Conservation (phyloP, 257 asterid species). For the Solanum lycopersicoides region DNA sequence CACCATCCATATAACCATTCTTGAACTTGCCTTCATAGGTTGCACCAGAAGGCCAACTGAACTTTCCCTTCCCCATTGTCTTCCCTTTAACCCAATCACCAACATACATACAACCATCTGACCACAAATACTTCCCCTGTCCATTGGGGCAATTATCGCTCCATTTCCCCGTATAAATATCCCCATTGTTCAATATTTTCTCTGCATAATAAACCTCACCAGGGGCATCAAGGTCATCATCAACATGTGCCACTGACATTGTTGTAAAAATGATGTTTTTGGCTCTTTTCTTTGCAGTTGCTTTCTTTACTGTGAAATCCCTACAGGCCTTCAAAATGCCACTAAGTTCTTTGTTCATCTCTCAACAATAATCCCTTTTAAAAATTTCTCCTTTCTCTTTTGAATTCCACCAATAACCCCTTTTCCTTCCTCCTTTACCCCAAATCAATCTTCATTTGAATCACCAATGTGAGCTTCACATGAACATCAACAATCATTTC, state of each 20-base stretch:
- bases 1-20: constrained; percentile 76
- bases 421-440: constrained; percentile 8
- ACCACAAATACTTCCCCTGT: constrained; percentile 70
- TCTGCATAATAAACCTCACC: constrained; percentile 46
- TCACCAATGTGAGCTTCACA: constrained; percentile 14
- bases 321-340: constrained; percentile 69
- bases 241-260: constrained; percentile 95
- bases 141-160: constrained; percentile 50
- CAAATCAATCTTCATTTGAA: constrained; percentile 27
- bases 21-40: constrained; percentile 84
- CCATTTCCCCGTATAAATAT: constrained; percentile 79
- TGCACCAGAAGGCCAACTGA: constrained; percentile 93
- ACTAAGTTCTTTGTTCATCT: constrained; percentile 66
- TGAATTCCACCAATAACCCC: not conserved
- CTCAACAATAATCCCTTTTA: constrained; percentile 14
- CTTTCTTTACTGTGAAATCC: constrained; percentile 59
- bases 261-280: constrained; percentile 35
- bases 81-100: constrained; percentile 80
- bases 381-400: not conserved
- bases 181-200: constrained; percentile 52
- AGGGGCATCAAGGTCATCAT: constrained; percentile 36
- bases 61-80: constrained; percentile 60
- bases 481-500: constrained; percentile 5
- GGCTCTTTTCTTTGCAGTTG: constrained; percentile 34
- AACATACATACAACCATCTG: constrained; percentile 83